These are phyloP conservation scores for Rhytidhysteron rufulum DNA, from an alignment of 2,329 filamentous ascomycete species.

Conservation along the genomic window DNA sequence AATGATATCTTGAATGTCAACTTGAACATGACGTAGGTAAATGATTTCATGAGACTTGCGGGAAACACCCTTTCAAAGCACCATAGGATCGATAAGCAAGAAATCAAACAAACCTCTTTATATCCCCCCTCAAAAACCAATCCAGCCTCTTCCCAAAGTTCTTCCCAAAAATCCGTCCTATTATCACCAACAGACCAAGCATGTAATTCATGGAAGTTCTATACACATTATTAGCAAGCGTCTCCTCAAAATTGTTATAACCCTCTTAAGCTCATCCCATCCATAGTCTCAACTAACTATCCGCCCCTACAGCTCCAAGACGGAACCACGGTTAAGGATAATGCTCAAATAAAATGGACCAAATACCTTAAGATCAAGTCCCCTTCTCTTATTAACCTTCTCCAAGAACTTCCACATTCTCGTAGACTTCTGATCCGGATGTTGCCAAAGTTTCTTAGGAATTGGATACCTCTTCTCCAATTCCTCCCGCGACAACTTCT, in stretches of 20 bases:
- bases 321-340: too few relatives aligned
- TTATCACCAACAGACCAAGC: slow-evolving; percentile 60
- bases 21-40: neutral
- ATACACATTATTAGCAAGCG: slow-evolving; percentile 1
- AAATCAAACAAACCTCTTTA: slow-evolving; percentile 16
- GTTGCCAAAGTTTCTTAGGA: slow-evolving; percentile 47
- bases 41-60: too few relatives aligned
- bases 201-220: slow-evolving; percentile 69
- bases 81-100: too few relatives aligned
- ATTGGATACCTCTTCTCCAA: too few relatives aligned
- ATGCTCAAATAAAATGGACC: neutral
- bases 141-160: slow-evolving; percentile 24
- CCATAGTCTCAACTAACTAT: neutral
- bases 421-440: slow-evolving; percentile 40
- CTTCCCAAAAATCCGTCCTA: slow-evolving; percentile 45
- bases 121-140: slow-evolving; percentile 29
- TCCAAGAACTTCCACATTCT: slow-evolving; percentile 50
- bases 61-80: too few relatives aligned
- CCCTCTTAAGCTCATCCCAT: neutral
- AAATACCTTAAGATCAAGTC: slow-evolving; percentile 55
- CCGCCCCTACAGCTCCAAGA: too few relatives aligned
- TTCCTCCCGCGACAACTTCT: too few relatives aligned
- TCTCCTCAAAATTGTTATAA: neutral
- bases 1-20: neutral
- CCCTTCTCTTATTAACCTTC: slow-evolving; percentile 56